phyloP scores from a whole-genome alignment of 2,329 filamentous ascomycete genomes.

The Nigrograna mackinnonii region DNA sequence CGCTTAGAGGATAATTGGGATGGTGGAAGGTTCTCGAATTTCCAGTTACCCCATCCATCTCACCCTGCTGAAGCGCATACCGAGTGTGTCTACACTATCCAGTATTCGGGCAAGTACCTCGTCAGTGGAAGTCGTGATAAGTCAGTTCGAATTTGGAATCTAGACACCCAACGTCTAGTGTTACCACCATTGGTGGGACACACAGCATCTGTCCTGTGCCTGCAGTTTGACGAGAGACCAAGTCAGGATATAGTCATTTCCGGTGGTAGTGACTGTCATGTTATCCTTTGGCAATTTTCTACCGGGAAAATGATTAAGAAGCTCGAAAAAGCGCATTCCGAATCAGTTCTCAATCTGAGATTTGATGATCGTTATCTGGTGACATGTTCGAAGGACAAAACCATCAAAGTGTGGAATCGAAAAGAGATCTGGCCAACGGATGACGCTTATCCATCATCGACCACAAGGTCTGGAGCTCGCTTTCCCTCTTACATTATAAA shows the following conservation, averaged over 20 bases:
- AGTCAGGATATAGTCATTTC: slow-evolving; percentile 93
- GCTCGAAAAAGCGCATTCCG: slow-evolving; percentile 75
- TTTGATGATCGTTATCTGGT: slow-evolving; percentile 92
- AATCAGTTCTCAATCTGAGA: slow-evolving; percentile 90
- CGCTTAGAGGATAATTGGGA: slow-evolving; percentile 92
- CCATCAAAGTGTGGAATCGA: slow-evolving; percentile 95
- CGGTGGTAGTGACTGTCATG: slow-evolving; percentile 87
- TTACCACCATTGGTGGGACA: slow-evolving; percentile 77
- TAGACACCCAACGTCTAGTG: slow-evolving; percentile 78
- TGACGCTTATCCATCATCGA: slow-evolving; percentile 44
- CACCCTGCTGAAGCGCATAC: slow-evolving; percentile 80
- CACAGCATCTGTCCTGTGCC: slow-evolving; percentile 82
- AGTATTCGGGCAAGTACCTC: slow-evolving; percentile 82
- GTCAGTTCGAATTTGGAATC: slow-evolving; percentile 70
- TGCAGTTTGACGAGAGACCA: slow-evolving; percentile 90
- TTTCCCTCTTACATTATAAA: slow-evolving; percentile 61
- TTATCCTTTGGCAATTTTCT: slow-evolving; percentile 92
- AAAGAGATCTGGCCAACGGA: slow-evolving; percentile 47
- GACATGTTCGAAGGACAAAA: slow-evolving; percentile 96
- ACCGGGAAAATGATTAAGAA: slow-evolving; percentile 82
- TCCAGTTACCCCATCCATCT: slow-evolving; percentile 85
- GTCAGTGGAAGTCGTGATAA: slow-evolving; percentile 93
- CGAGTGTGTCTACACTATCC: slow-evolving; percentile 94
- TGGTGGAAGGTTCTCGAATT: slow-evolving; percentile 77
- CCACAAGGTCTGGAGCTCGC: slow-evolving; percentile 44